Evolutionary conservation across 2,329 filamentous ascomycete genomes (phyloP), one percentile per base, ranked within the genome.

Genomic region (Xylaria sp.): DNA sequence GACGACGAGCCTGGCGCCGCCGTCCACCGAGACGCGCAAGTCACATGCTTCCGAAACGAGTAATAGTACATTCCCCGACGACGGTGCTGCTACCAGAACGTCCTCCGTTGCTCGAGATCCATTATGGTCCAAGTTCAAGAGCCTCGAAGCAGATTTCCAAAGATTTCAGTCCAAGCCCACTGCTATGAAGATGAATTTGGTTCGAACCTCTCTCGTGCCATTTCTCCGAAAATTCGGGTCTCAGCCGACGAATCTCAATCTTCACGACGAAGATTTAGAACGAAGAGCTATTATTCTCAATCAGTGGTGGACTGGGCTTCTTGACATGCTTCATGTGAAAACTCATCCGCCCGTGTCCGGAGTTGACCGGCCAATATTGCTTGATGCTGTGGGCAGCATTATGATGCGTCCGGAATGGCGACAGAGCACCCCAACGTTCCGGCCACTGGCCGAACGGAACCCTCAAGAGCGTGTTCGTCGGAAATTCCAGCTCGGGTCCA

Each of bases 331-430:
- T 23, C 88, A 93, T 67, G 90, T 90, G 67, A 77, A 60, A 68
- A 68, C 60, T 58, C 76, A 82, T 51, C 90, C 92, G 70, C 89
- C 90, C 3, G 88, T 97, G 13, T 88, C 92, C 1, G 91, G 91
- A 10, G 89, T 92, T n/a, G 93, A 97, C 71, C 84, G 92, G 31
- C 91, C 92, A 0, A 84, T 87, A 2, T 86, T 96, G 43, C 83
- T 96, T 31, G 93, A 97, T 72, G 90, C 87, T 4, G 84, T 91
- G 21, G 87, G 89, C 49, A 86, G 90, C 54, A 87, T 97, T 72
- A 96, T 97, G 93, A 90, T 90, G 76, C 86, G 93, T 47, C 87
- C 90, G 0, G 93, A 97, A 77, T 97, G 93, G 93, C 87, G 91
- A 64, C 82, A 90, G 54, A 84, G 88, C 25, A 90, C 90, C 0